Percentiles rank a stretch among this genome's conserved stretches.
Conservation (phyloP, 768 basidiomycete genomes). For the Hypholoma sublateritium region DNA sequence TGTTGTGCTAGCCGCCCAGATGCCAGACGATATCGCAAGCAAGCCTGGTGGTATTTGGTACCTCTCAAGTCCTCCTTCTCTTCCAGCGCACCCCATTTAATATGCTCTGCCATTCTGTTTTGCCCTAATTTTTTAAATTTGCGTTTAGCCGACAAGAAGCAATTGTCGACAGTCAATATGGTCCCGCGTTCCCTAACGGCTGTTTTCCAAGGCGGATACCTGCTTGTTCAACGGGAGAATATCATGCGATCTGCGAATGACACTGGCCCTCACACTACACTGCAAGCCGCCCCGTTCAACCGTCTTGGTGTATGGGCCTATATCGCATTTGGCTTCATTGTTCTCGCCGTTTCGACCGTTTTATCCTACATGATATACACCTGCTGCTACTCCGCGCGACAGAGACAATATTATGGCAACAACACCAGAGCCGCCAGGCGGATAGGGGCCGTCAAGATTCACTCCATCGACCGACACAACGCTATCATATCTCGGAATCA, state of each 20-base stretch:
- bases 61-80: no score
- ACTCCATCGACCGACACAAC: not conserved
- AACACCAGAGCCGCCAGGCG: not conserved
- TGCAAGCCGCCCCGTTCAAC: slow-evolving; percentile 13
- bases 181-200: no score
- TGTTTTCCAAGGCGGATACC: no score
- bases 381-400: slow-evolving; percentile 23
- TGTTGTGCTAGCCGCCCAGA: no score
- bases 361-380: slow-evolving; percentile 22
- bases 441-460: not conserved
- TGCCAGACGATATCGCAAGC: no score
- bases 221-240: no score
- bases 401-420: not conserved
- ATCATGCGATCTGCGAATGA: not conserved
- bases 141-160: no score
- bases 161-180: no score
- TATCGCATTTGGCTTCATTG: slow-evolving; percentile 23
- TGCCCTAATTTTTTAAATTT: no score
- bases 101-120: no score
- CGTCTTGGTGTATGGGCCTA: slow-evolving; percentile 25
- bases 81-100: no score
- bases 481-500: not conserved
- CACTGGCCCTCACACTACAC: not conserved
- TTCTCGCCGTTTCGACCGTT: slow-evolving; percentile 18
- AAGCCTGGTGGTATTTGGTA: no score